phyloP scores from a whole-genome alignment of 768 basidiomycete genomes.

The Psilocybe tampanensis region DNA sequence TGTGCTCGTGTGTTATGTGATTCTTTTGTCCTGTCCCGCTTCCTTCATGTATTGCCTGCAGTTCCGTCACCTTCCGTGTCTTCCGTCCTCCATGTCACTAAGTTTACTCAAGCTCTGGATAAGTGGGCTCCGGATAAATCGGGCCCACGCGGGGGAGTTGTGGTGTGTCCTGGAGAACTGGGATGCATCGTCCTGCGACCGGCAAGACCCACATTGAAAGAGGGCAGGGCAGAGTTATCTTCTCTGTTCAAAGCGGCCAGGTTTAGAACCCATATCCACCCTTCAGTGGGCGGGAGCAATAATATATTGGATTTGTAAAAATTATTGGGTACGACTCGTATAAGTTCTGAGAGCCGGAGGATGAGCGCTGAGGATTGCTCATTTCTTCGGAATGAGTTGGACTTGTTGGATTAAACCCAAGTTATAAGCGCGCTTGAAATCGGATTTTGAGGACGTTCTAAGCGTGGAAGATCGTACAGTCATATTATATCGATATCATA shows the following conservation, averaged over 20 bases:
- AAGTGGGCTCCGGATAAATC: not conserved
- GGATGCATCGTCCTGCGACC: not conserved
- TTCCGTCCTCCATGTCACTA: not conserved
- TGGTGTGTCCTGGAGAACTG: not conserved
- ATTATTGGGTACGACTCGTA: no score
- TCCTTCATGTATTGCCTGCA: not conserved
- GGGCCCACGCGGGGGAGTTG: not conserved
- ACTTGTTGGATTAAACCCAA: no score
- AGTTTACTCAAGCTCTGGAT: not conserved
- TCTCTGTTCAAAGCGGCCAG: not conserved
- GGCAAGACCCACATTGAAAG: not conserved
- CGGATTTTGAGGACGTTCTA: no score
- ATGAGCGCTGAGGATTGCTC: no score
- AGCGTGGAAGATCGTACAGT: no score
- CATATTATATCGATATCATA: no score
- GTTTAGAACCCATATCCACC: not conserved
- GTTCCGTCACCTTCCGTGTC: no score
- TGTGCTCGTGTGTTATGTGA: no score
- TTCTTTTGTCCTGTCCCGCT: no score
- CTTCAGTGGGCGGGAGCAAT: not conserved
- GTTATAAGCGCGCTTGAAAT: no score
- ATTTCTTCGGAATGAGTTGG: no score
- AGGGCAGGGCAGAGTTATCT: not conserved
- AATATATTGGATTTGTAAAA: not conserved
- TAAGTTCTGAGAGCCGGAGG: no score